Evolutionary conservation across 768 basidiomycete species (phyloP), one percentile per base, ranked within the genome.

Genomic region (Pulveroboletus ravenelii): DNA sequence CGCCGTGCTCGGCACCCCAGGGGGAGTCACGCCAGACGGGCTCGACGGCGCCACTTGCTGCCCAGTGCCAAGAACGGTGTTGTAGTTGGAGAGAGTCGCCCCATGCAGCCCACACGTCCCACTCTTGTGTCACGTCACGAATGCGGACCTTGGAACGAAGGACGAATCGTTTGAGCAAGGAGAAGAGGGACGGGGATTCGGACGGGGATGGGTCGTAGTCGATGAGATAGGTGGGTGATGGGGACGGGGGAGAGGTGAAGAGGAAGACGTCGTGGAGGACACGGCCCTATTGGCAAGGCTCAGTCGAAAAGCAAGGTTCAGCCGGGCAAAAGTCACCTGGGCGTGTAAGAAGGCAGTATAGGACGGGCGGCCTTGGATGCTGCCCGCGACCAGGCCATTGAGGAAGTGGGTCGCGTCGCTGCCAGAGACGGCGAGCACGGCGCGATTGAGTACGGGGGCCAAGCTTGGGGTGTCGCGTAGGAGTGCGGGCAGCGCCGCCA

Each of bases 71-170:
- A 45, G 58, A 65, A 42, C 72, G 61, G 29, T 55, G 72, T 57
- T 81, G 63, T 70, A 62, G 23, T 54, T 72, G 71, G 18, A 58
- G 53, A 15, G 1, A 65, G 8, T 75, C 73, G 1, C 84, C 85
- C 90, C 92, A 98, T 6, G 82, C 79, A 0, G 85, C 79, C 84
- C 89, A 95, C 12, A 89, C 78, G 56, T 87, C 83, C 70, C 82
- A 92, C 54, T 91, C 80, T 1, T 80, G 77, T 5, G 89, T 82
- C 5, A 85, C 85, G 61, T 91, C 86, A 47, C 79, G 76, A 20
- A 97, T 72, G 62, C 85, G 86, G 34, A 97, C 91, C 63, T 91
- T 94, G 13, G 93, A 86, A 6, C 95, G 85, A 1, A 99, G 78
- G 36, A 94, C 78, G 67, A 87, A 89, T 12, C 85, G 83, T 62